Conservation (phyloP, 2,329 filamentous ascomycete species). For the Fusarium udum region DNA sequence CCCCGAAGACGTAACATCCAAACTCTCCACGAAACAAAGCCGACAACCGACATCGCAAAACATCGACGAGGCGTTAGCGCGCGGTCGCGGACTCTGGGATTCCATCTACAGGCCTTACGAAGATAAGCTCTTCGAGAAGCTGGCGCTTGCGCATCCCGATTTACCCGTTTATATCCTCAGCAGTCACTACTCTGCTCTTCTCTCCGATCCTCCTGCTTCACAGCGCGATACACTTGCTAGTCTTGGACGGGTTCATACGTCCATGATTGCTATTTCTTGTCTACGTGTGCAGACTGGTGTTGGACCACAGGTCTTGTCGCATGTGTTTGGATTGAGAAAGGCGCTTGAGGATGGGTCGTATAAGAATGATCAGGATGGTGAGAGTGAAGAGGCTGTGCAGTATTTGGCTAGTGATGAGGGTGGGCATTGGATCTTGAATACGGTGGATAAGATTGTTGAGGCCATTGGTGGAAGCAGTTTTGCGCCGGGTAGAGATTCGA, state of each 20-base stretch:
- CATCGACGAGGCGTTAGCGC: slow-evolving; percentile 61
- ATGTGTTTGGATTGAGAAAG: slow-evolving; percentile 83
- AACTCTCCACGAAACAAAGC: slow-evolving; percentile 66
- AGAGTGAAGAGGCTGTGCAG: slow-evolving; percentile 48
- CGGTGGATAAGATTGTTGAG: slow-evolving; percentile 56
- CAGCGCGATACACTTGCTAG: slow-evolving; percentile 56
- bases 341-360: slow-evolving; percentile 74
- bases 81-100: slow-evolving; percentile 76
- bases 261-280: slow-evolving; percentile 77
- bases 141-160: slow-evolving; percentile 81
- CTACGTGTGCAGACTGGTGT: slow-evolving; percentile 83
- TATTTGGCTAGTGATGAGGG: slow-evolving; percentile 59
- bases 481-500: slow-evolving; percentile 42
- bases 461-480: slow-evolving; percentile 57
- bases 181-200: slow-evolving; percentile 76
- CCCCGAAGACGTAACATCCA: slow-evolving; percentile 61
- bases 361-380: slow-evolving; percentile 46
- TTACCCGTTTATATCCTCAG: slow-evolving; percentile 82
- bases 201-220: slow-evolving; percentile 70
- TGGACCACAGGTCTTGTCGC: slow-evolving; percentile 81
- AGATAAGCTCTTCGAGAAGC: slow-evolving; percentile 73
- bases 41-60: slow-evolving; percentile 62
- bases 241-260: slow-evolving; percentile 77
- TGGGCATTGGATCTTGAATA: slow-evolving; percentile 57
- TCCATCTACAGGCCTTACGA: slow-evolving; percentile 81